Base-by-base conservation (phyloP, 2,329 filamentous ascomycete species). In the Septoria linicola region DNA sequence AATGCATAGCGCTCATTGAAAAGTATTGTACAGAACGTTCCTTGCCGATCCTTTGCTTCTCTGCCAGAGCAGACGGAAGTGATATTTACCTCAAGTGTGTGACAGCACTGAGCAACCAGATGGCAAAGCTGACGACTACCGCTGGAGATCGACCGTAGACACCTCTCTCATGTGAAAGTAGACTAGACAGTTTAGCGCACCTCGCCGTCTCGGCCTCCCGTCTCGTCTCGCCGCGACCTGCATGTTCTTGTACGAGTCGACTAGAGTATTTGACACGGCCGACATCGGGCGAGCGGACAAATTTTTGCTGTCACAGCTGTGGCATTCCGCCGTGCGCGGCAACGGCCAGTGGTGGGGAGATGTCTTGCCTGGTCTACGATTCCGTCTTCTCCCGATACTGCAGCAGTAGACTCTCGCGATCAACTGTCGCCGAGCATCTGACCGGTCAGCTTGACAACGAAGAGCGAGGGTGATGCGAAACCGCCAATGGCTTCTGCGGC, bases 371-470 rank as follows among this genome's bases (percentile, higher is more conserved):
- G 6, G 14, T n/a, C 8, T n/a, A 19, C 1, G 11, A 34, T 49
- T 41, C 50, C 49, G 49, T 27, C 11, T 52, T 41, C 43, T 45
- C 32, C 49, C 49, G 49, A 48, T 37, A 14, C n/a, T 20, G 21
- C 23, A 20, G 20, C 31, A 10, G 27, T 16, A 6, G 17, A 20
- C 20, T 35, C 30, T 16, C n/a, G 47, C 31, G 42, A 37, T n/a
- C 37, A 46, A n/a, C 31, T 30, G 11, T 16, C 42, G 49, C 43
- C 43, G 49, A 48, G 37, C 43, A 41, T 31, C 45, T 36, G 34
- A 21, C 49, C 49, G 49, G 19, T 17, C n/a, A 7, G 17, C 11
- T 39, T 21, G 16, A 21, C 23, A 27, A 27, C 13, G 34, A 36
- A 11, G 11, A 16, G 34, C 14, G 34, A 16, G 13, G 27, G 7